Conservation (phyloP, 495 filamentous ascomycete genomes). For the Darksidea phi region DNA sequence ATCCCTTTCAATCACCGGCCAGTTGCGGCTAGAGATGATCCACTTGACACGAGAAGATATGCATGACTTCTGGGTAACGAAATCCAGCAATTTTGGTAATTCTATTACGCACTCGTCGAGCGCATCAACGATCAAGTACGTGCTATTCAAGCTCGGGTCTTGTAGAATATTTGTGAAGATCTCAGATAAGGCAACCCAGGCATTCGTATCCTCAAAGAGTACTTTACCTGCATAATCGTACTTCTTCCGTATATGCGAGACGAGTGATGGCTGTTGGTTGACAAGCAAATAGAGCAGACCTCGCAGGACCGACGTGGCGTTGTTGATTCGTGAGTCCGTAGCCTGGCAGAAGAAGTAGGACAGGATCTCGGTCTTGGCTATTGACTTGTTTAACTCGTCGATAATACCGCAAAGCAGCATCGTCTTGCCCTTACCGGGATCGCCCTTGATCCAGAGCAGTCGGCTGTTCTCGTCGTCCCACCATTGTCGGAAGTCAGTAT, state of each 20-base stretch:
- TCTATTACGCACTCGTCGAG: conserved; percentile 13
- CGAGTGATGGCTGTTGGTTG: conserved; percentile 40
- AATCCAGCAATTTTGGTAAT: conserved; percentile 13
- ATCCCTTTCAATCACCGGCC: conserved; percentile 10
- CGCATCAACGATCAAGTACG: conserved; percentile 12
- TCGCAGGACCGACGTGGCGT: conserved; percentile 41
- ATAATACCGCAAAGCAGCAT: background rate
- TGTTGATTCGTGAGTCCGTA: conserved; percentile 7
- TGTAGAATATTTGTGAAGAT: conserved; percentile 14
- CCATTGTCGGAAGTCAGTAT: conserved; percentile 45
- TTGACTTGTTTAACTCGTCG: conserved; percentile 15
- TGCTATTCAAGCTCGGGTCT: conserved; percentile 9
- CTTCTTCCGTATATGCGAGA: conserved; percentile 37
- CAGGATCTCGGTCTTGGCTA: background rate
- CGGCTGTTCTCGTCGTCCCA: conserved; percentile 34
- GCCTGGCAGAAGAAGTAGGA: conserved; percentile 15
- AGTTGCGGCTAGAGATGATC: conserved; percentile 18
- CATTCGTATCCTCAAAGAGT: conserved; percentile 38
- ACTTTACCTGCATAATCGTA: conserved; percentile 36
- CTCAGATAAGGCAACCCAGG: conserved; percentile 6
- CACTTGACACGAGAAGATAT: conserved; percentile 15
- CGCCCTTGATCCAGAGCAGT: conserved; percentile 47
- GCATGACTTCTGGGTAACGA: conserved; percentile 7
- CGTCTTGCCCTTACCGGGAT: no score
- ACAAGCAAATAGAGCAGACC: conserved; percentile 46